A percentile compares a stretch with the other conserved stretches of the same genome.
Evolutionary conservation across 1,139 yeast genomes (phyloP).

Genomic region (Debaryomycetaceae sp.): DNA sequence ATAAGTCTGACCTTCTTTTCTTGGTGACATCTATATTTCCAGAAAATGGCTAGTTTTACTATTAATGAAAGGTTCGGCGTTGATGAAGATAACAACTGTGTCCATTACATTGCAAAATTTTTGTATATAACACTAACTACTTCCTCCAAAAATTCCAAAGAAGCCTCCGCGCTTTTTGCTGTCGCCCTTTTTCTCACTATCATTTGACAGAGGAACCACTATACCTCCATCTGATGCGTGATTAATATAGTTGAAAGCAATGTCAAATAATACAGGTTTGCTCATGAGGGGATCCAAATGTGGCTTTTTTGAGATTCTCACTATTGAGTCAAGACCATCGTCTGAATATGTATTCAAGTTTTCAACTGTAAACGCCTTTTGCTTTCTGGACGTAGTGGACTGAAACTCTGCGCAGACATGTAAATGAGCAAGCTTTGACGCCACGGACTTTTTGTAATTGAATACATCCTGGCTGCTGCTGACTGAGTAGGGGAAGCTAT

Average conservation of each 20-base stretch:
- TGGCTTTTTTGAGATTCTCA: constrained; percentile 43
- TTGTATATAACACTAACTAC: neutral
- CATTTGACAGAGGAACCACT: constrained; percentile 9
- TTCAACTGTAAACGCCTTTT: constrained; percentile 38
- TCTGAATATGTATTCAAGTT: constrained; percentile 45
- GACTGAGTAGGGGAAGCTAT: constrained; percentile 37
- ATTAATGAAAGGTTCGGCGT: too few relatives aligned
- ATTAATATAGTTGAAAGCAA: constrained; percentile 77
- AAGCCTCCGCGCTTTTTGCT: constrained; percentile 36
- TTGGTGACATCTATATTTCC: constrained; percentile 5
- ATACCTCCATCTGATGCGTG: constrained; percentile 28
- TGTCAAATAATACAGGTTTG: constrained; percentile 87
- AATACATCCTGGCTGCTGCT: constrained; percentile 32
- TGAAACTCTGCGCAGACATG: constrained; percentile 54
- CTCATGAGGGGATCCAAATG: constrained; percentile 55
- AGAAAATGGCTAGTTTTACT: neutral
- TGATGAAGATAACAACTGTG: neutral
- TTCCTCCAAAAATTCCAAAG: constrained; percentile 43
- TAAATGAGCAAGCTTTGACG: constrained; percentile 30
- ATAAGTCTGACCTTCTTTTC: constrained; percentile 15
- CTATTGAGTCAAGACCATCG: constrained; percentile 38
- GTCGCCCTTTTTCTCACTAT: constrained; percentile 13
- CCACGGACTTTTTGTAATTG: constrained; percentile 24
- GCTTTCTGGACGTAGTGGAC: constrained; percentile 14
- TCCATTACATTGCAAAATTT: neutral